Conservation (phyloP, 148 eudicot genomes). For the Chenopodium suecicum region DNA sequence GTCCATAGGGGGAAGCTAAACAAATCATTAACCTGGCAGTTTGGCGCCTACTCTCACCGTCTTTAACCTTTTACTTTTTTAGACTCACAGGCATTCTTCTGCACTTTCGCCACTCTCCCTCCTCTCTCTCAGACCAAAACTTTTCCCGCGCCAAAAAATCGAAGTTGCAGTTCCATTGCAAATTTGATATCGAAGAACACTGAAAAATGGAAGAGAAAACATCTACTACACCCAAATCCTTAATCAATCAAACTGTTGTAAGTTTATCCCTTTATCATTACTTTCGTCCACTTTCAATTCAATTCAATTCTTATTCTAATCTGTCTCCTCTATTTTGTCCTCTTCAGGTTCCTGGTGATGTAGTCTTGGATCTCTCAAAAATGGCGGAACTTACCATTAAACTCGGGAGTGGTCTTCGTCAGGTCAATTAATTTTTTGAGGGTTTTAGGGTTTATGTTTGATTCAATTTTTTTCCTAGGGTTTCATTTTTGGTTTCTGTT, state of each 20-base stretch:
- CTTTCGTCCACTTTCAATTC: not conserved
- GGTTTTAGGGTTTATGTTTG: not conserved
- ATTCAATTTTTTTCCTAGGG: not conserved
- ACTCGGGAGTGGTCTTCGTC: constrained; percentile 80
- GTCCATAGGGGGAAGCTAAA: no score
- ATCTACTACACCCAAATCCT: constrained; percentile 33
- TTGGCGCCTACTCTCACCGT: no score
- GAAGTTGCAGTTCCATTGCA: not conserved
- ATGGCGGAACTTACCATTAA: constrained; percentile 68
- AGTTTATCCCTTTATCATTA: constrained; percentile 3
- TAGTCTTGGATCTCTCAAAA: constrained; percentile 66
- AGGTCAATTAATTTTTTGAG: constrained; percentile 34
- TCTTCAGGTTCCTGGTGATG: constrained; percentile 78
- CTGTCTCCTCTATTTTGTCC: not conserved
- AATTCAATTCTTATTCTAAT: not conserved
- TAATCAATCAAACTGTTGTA: constrained; percentile 60
- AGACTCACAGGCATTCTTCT: no score
- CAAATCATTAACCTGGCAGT: no score
- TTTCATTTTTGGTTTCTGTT: not conserved
- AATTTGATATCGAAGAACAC: not conserved
- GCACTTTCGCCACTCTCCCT: not conserved
- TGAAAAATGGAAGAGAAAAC: constrained; percentile 41
- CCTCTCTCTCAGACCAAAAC: not conserved
- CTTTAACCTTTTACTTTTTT: no score
- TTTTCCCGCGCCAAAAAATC: constrained; percentile 11